Evolutionary conservation across 768 basidiomycete species (phyloP), one percentile per base, ranked within the genome.

Genomic region (Coprinopsis cinerea): DNA sequence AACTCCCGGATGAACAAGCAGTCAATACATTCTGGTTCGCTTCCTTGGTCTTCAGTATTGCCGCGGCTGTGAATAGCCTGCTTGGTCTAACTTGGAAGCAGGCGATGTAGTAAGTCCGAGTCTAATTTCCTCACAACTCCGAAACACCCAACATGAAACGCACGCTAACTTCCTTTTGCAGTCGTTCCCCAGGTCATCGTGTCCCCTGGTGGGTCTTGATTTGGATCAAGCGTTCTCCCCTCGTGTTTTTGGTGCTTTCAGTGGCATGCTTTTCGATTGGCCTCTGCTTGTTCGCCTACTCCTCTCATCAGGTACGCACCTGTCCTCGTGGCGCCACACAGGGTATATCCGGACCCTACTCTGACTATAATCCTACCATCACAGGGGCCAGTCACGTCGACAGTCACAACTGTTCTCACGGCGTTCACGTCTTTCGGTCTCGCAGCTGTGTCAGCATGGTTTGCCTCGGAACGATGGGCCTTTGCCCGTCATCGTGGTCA

Each of bases 121-220:
- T 34, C 22, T 10, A 48, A 54, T 46, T n/a, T n/a, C 41, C 34
- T 7, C 23, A n/a, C 51, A 37, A 10, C n/a, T n/a, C n/a, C n/a
- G n/a, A n/a, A n/a, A n/a, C n/a, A n/a, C n/a, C n/a, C n/a, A n/a
- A n/a, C n/a, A n/a, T n/a, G n/a, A n/a, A n/a, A n/a, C n/a, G n/a
- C n/a, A n/a, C n/a, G n/a, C n/a, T n/a, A n/a, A n/a, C n/a, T n/a
- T 32, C 15, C 7, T 15, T 32, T 32, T 15, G 15, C 51, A 86
- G 85, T 61, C 85, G 85, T 47, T 85, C 83, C 30, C 85, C 85
- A 17, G 80, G 82, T 7, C 79, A 87, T 62, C 79, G 82, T 47
- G 83, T 86, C 36, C 85, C 85, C 0, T 86, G 85, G 85, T 87
- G 85, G 84, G 83, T 87, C 37, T 66, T 86, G 49, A 89, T 90